phyloP scores from a whole-genome alignment of 805 yeast genomes.

The Priceomyces carsonii region DNA sequence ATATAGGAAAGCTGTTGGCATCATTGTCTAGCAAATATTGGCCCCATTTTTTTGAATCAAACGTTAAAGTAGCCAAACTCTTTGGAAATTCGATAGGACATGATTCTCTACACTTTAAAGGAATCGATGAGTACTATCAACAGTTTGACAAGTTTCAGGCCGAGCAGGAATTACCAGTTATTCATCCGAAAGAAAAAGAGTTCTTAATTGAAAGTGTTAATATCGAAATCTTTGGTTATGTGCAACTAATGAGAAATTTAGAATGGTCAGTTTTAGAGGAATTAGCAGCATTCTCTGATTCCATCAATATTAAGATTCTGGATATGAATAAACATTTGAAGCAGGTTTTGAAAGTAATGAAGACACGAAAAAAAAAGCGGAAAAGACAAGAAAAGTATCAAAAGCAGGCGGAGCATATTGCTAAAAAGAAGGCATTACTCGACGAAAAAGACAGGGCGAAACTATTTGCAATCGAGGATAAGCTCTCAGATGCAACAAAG shows the following conservation, averaged over 20 bases:
- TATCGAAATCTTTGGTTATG: slow-evolving; percentile 28
- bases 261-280: slow-evolving; percentile 17
- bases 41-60: slow-evolving; percentile 33
- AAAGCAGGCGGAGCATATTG: slow-evolving; percentile 37
- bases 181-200: slow-evolving; percentile 40
- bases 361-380: slow-evolving; percentile 46
- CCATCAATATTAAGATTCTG: slow-evolving; percentile 32
- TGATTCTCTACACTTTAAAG: slow-evolving; percentile 36
- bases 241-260: slow-evolving; percentile 19
- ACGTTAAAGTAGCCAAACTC: slow-evolving; percentile 27
- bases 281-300: slow-evolving; percentile 25
- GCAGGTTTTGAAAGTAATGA: slow-evolving; percentile 38
- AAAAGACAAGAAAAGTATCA: slow-evolving; percentile 39
- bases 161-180: slow-evolving; percentile 24
- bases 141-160: slow-evolving; percentile 30
- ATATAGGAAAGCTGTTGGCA: slow-evolving; percentile 28
- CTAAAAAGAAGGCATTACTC: slow-evolving; percentile 28
- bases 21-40: slow-evolving; percentile 24
- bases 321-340: slow-evolving; percentile 41
- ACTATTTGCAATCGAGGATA: slow-evolving; percentile 28
- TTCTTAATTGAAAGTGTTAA: slow-evolving; percentile 23
- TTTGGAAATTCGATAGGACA: slow-evolving; percentile 34
- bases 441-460: slow-evolving; percentile 40
- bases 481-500: slow-evolving; percentile 28
- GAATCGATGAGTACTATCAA: slow-evolving; percentile 28